These are phyloP conservation scores for Solanum sejunctum DNA, from an alignment of 257 asterid genomes.

Conservation along the genomic window DNA sequence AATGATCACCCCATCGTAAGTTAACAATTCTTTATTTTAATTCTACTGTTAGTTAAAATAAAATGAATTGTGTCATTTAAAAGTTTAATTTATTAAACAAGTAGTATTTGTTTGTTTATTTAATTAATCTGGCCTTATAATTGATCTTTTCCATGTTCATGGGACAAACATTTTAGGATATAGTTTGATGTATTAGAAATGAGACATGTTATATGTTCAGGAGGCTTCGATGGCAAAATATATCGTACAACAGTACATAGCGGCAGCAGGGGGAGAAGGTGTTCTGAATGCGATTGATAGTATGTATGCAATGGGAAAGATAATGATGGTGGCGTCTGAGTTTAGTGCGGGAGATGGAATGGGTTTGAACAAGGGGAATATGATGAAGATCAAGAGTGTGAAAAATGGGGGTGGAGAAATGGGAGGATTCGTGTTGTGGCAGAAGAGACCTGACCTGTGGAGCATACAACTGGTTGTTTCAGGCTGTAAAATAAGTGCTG, in stretches of 20 bases:
- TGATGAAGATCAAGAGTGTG: neutral
- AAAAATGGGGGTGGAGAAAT: neutral
- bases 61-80: too few relatives aligned
- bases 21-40: neutral
- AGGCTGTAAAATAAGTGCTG: neutral
- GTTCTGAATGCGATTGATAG: constrained; percentile 8
- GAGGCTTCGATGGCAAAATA: neutral
- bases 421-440: neutral
- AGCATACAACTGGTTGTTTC: neutral
- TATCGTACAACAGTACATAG: constrained; percentile 3
- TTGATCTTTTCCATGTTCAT: neutral
- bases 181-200: neutral
- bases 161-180: neutral
- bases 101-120: neutral
- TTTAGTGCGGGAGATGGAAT: constrained; percentile 1
- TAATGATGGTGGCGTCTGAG: constrained; percentile 19
- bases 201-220: neutral
- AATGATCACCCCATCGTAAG: neutral
- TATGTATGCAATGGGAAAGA: constrained; percentile 8
- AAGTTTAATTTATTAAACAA: too few relatives aligned
- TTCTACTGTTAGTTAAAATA: too few relatives aligned
- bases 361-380: neutral
- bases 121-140: neutral
- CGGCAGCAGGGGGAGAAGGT: constrained; percentile 29
- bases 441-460: neutral